Evolutionary conservation across 1,284 basidiomycete species (phyloP).

Genomic region (Sphaerobolus stellatus): DNA sequence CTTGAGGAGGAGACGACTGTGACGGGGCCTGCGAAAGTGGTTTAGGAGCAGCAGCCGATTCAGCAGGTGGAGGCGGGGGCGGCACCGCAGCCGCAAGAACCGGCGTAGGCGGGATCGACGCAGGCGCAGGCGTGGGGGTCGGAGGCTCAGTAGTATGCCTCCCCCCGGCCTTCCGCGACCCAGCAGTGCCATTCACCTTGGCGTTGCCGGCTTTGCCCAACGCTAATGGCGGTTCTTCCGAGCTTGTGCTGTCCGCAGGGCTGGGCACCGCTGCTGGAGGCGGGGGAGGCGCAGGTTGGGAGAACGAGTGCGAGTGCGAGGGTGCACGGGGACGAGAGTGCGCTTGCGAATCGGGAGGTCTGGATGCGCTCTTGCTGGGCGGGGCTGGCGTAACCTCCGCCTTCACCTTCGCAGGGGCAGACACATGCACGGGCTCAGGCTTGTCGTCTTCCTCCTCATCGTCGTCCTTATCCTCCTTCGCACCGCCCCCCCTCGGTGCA

Average conservation of each 20-base stretch:
- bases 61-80: constrained; percentile 3
- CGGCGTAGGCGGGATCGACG: constrained; percentile 16
- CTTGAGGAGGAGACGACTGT: not conserved
- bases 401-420: too few species aligned
- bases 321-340: too few species aligned
- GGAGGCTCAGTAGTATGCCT: too few species aligned
- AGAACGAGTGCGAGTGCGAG: too few species aligned
- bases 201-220: constrained; percentile 32
- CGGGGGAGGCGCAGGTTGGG: constrained; percentile 10
- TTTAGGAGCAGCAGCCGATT: not conserved
- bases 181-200: not conserved
- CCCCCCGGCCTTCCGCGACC: constrained; percentile 25
- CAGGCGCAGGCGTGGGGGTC: constrained; percentile 19
- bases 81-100: constrained; percentile 16
- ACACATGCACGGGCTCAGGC: too few species aligned
- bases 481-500: constrained; percentile 24
- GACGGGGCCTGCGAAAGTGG: not conserved
- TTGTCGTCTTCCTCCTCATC: constrained; percentile 2
- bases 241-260: constrained; percentile 48
- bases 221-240: constrained; percentile 66
- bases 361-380: constrained; percentile 11
- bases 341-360: constrained; percentile 7
- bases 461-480: not conserved
- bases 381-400: too few species aligned
- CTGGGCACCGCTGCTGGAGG: constrained; percentile 13